Conservation (phyloP, 1,284 basidiomycete genomes). For the Rhizoctonia solani region DNA sequence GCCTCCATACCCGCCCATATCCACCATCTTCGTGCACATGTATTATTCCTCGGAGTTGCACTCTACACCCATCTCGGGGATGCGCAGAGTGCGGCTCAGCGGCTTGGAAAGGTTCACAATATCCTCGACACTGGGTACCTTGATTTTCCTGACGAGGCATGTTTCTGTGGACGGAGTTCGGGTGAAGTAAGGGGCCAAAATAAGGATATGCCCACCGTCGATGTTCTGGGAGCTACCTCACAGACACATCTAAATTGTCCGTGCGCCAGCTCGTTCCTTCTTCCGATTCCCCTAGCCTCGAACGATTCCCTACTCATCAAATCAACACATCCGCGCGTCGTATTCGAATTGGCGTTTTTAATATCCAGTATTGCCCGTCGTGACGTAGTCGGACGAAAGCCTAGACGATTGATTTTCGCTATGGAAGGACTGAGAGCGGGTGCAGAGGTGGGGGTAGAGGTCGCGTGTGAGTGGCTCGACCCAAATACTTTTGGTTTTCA, state of each 20-base stretch:
- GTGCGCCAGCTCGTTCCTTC: constrained; percentile 2
- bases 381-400: constrained; percentile 70
- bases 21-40: constrained; percentile 20
- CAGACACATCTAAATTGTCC: constrained; percentile 5
- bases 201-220: constrained; percentile 13
- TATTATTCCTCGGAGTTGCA: constrained; percentile 14
- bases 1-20: neutral
- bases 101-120: neutral
- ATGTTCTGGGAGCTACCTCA: neutral
- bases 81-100: constrained; percentile 11
- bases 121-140: constrained; percentile 18
- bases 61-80: constrained; percentile 20
- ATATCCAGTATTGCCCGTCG: constrained; percentile 66
- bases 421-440: constrained; percentile 60
- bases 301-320: constrained; percentile 51
- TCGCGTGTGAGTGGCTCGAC: constrained; percentile 43
- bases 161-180: constrained; percentile 3
- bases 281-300: constrained; percentile 12
- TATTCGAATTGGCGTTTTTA: constrained; percentile 67
- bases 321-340: constrained; percentile 65
- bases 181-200: neutral
- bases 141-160: constrained; percentile 5
- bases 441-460: constrained; percentile 54
- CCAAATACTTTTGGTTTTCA: neutral
- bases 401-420: constrained; percentile 70